phyloP scores from a whole-genome alignment of 768 basidiomycete genomes.

The Lyophyllum atratum region DNA sequence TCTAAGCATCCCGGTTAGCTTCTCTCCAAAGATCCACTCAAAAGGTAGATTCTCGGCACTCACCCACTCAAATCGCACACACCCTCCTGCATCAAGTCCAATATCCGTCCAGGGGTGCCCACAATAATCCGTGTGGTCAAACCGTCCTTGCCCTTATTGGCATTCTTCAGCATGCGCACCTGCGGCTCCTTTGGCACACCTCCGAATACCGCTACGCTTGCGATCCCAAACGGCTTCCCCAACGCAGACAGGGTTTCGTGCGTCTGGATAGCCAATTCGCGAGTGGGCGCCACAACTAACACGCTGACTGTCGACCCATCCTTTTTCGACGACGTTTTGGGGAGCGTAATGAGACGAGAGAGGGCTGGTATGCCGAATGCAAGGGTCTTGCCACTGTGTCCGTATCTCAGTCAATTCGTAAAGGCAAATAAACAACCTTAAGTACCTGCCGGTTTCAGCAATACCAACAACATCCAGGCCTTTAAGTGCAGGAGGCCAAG shows the following conservation, averaged over 20 bases:
- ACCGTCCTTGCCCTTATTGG: slow-evolving; percentile 48
- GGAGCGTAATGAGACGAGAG: slow-evolving; percentile 54
- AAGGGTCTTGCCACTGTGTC: slow-evolving; percentile 85
- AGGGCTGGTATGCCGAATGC: slow-evolving; percentile 95
- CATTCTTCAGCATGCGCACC: slow-evolving; percentile 62
- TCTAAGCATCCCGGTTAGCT: slow-evolving; percentile 35
- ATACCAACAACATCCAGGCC: slow-evolving; percentile 93
- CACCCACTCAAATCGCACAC: slow-evolving; percentile 79
- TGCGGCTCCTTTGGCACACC: slow-evolving; percentile 93
- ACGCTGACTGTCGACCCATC: slow-evolving; percentile 49
- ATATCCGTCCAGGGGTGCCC: slow-evolving; percentile 91
- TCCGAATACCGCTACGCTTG: slow-evolving; percentile 88
- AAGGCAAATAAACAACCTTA: not conserved
- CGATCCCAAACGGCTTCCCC: slow-evolving; percentile 73
- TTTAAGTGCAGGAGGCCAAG: slow-evolving; percentile 86
- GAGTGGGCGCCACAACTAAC: slow-evolving; percentile 90
- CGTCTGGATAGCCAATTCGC: slow-evolving; percentile 95
- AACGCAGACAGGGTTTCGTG: slow-evolving; percentile 79
- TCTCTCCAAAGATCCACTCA: not conserved
- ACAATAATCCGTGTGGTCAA: slow-evolving; percentile 77
- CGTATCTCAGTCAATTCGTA: slow-evolving; percentile 3
- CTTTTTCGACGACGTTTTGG: slow-evolving; percentile 29
- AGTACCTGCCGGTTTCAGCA: slow-evolving; percentile 90
- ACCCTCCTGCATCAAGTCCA: slow-evolving; percentile 91
- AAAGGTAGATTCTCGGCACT: slow-evolving; percentile 24